Evolutionary conservation across 768 basidiomycete species (phyloP).

Genomic region (Lactarius quietus): DNA sequence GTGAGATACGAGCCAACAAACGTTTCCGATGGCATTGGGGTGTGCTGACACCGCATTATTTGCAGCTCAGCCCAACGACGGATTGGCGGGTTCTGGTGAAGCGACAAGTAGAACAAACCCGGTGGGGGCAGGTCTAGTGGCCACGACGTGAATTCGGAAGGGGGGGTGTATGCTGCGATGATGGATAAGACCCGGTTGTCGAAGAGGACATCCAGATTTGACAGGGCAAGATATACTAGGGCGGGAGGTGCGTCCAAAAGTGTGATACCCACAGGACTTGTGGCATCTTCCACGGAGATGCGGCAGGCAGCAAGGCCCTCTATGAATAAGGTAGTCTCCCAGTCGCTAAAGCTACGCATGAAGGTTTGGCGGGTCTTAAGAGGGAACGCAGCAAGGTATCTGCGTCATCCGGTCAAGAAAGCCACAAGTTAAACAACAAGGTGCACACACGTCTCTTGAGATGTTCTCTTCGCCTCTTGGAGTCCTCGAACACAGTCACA

Average conservation of each 20-base stretch:
- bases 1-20: conserved; percentile 47
- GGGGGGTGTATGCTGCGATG: conserved; percentile 39
- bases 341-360: conserved; percentile 57
- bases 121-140: conserved; percentile 57
- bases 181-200: conserved; percentile 45
- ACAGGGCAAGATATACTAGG: conserved; percentile 57
- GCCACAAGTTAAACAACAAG: background rate
- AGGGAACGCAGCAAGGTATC: conserved; percentile 71
- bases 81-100: conserved; percentile 46
- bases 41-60: conserved; percentile 34
- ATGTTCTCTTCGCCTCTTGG: conserved; percentile 58
- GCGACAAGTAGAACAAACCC: conserved; percentile 54
- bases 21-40: conserved; percentile 46
- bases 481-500: conserved; percentile 66
- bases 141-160: conserved; percentile 44
- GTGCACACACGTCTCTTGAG: conserved; percentile 65
- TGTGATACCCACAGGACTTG: conserved; percentile 20
- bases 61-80: conserved; percentile 60
- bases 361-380: conserved; percentile 51
- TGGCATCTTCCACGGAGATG: conserved; percentile 26
- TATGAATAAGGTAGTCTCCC: conserved; percentile 57
- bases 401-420: conserved; percentile 33
- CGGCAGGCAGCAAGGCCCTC: conserved; percentile 40
- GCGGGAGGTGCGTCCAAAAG: conserved; percentile 48
- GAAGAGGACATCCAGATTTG: conserved; percentile 55